A percentile compares a stretch with the other conserved stretches of the same genome.
Conservation (phyloP, 495 filamentous ascomycete genomes). For the Rhizodiscina lignyota region DNA sequence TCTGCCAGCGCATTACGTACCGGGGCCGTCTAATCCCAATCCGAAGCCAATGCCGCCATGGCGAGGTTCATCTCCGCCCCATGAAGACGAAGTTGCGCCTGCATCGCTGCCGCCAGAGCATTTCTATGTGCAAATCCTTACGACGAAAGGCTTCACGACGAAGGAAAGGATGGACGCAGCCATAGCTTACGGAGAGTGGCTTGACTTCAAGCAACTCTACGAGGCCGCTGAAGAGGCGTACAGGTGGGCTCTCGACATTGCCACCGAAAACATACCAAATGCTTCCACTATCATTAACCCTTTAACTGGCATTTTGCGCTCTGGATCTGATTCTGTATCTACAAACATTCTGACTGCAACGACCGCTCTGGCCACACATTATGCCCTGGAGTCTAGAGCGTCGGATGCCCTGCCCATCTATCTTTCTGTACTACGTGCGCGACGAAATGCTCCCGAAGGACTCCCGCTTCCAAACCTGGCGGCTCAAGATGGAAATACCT, state of each 20-base stretch:
- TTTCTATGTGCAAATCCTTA: slow-evolving; percentile 65
- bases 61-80: slow-evolving; percentile 31
- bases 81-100: slow-evolving; percentile 53
- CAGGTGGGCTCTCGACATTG: slow-evolving; percentile 54
- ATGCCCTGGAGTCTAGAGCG: slow-evolving; percentile 47
- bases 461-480: neutral
- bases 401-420: slow-evolving; percentile 64
- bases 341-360: slow-evolving; percentile 56
- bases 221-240: slow-evolving; percentile 51
- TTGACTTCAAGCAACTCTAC: slow-evolving; percentile 54
- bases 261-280: slow-evolving; percentile 28
- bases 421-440: slow-evolving; percentile 65
- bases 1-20: slow-evolving; percentile 33
- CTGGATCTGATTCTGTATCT: slow-evolving; percentile 33
- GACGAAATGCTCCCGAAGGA: slow-evolving; percentile 26
- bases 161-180: slow-evolving; percentile 63
- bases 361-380: slow-evolving; percentile 61
- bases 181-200: slow-evolving; percentile 64
- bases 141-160: slow-evolving; percentile 54
- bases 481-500: neutral
- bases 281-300: slow-evolving; percentile 33
- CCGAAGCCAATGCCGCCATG: slow-evolving; percentile 50
- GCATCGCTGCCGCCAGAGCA: slow-evolving; percentile 47
- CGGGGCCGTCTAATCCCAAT: slow-evolving; percentile 68
- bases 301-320: slow-evolving; percentile 40